Percentiles rank a stretch among this genome's conserved stretches.
phyloP scores from a whole-genome alignment of 2,329 filamentous ascomycete species.

The Trichoderma harzianum region DNA sequence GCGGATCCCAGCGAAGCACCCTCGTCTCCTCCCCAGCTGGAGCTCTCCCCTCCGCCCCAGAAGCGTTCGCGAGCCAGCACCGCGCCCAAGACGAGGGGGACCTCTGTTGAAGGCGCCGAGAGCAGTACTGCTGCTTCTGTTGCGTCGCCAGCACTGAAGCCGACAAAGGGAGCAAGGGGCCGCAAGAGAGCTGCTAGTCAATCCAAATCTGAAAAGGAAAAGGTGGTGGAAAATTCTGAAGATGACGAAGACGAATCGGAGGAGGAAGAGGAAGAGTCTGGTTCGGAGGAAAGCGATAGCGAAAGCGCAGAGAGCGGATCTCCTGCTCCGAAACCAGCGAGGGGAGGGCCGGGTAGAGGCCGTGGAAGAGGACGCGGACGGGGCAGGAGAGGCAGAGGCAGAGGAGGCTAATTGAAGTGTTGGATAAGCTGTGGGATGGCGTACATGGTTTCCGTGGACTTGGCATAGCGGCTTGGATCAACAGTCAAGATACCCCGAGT shows the following conservation, averaged over 20 bases:
- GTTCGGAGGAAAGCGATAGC: conserved; percentile 33
- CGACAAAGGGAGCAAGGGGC: conserved; percentile 42
- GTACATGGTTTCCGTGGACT: not conserved
- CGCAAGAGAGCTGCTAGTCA: conserved; percentile 44
- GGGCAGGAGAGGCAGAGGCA: conserved; percentile 32
- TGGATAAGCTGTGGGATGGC: not conserved
- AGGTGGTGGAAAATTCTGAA: conserved; percentile 33
- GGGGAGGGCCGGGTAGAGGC: conserved; percentile 32
- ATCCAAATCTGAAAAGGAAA: conserved; percentile 33
- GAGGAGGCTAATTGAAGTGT: conserved; percentile 22
- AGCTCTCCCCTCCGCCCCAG: conserved; percentile 37
- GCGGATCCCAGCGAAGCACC: conserved; percentile 47
- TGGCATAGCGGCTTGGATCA: conserved; percentile 1
- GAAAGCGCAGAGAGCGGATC: conserved; percentile 37
- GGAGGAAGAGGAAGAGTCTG: conserved; percentile 32
- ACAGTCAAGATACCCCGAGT: conserved; percentile 13
- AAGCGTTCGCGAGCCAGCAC: conserved; percentile 46
- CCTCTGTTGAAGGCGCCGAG: conserved; percentile 49
- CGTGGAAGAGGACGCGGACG: conserved; percentile 32
- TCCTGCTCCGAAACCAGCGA: conserved; percentile 36
- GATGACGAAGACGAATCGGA: conserved; percentile 32
- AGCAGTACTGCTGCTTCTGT: conserved; percentile 39
- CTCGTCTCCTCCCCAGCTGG: conserved; percentile 45
- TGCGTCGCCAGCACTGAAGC: conserved; percentile 34
- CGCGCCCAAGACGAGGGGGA: conserved; percentile 34